Percentiles rank a stretch among this genome's conserved stretches.
These are phyloP conservation scores for Athelia psychrophila DNA, from an alignment of 1,284 basidiomycete species.

Conservation along the genomic window DNA sequence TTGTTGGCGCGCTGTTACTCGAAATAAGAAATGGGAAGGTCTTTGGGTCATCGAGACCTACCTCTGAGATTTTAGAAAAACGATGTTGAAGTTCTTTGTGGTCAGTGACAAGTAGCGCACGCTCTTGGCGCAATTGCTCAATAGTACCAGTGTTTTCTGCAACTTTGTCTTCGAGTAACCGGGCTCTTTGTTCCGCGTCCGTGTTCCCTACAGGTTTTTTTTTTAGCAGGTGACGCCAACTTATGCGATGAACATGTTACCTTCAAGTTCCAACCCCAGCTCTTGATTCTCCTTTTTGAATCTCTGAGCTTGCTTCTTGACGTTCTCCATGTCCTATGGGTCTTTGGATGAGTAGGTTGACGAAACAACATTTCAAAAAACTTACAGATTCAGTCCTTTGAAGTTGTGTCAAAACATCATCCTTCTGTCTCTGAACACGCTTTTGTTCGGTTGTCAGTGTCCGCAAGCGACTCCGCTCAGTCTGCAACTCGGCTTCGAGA, in stretches of 20 bases:
- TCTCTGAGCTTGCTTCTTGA: slow-evolving; percentile 62
- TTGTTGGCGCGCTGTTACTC: slow-evolving; percentile 49
- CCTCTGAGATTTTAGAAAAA: slow-evolving; percentile 64
- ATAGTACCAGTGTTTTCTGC: slow-evolving; percentile 66
- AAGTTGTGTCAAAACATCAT: slow-evolving; percentile 57
- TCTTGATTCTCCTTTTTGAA: slow-evolving; percentile 68
- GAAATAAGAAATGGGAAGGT: background rate
- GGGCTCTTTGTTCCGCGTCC: slow-evolving; percentile 66
- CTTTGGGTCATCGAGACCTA: slow-evolving; percentile 23
- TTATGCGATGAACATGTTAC: slow-evolving; percentile 44
- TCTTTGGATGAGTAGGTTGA: slow-evolving; percentile 6
- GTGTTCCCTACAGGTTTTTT: slow-evolving; percentile 42
- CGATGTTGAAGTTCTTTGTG: slow-evolving; percentile 69
- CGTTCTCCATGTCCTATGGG: slow-evolving; percentile 70
- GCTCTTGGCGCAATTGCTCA: slow-evolving; percentile 70
- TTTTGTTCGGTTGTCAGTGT: slow-evolving; percentile 61
- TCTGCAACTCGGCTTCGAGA: slow-evolving; percentile 64
- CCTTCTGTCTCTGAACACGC: slow-evolving; percentile 57
- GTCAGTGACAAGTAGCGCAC: slow-evolving; percentile 59
- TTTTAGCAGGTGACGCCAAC: slow-evolving; percentile 5
- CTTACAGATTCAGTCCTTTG: slow-evolving; percentile 67
- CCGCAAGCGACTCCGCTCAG: slow-evolving; percentile 63
- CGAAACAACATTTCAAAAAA: slow-evolving; percentile 3
- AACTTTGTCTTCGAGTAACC: slow-evolving; percentile 60
- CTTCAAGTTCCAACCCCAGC: slow-evolving; percentile 64